Conservation (phyloP, 2,329 filamentous ascomycete genomes). For the Alternaria solani region DNA sequence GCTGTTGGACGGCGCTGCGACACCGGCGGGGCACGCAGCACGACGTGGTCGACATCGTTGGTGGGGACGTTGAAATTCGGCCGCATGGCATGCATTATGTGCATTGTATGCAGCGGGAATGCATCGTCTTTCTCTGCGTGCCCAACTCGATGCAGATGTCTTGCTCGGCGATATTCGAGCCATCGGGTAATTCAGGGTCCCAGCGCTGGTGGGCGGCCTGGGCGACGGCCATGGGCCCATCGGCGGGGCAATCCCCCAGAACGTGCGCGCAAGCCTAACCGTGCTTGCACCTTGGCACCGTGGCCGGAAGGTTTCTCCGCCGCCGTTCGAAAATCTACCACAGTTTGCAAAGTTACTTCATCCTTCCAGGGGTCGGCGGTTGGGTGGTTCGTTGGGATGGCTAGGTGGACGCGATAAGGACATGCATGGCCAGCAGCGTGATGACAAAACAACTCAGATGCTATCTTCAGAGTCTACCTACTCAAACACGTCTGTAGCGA, state of each 20-base stretch:
- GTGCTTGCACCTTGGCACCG: not conserved
- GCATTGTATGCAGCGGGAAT: not conserved
- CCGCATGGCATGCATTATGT: not conserved
- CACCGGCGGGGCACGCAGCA: not conserved
- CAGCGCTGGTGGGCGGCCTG: not conserved
- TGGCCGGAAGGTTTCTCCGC: not conserved
- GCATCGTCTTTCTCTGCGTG: not conserved
- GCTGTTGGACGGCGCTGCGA: not conserved
- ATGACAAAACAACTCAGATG: not conserved
- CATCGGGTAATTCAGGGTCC: not conserved
- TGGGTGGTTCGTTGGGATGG: not conserved
- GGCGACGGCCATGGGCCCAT: not conserved
- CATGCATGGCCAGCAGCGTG: not conserved
- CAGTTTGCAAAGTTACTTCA: too few relatives aligned
- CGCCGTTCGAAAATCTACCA: not conserved
- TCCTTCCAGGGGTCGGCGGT: not conserved
- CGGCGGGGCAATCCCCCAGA: not conserved
- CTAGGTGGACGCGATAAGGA: not conserved
- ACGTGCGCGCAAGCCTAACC: not conserved
- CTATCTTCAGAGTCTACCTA: not conserved
- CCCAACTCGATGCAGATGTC: not conserved
- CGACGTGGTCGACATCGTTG: not conserved
- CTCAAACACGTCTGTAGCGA: conserved; percentile 16
- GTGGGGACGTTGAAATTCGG: not conserved
- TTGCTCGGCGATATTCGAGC: not conserved